Base-by-base conservation (phyloP, 768 basidiomycete species). In the Termitomyces sp. region DNA sequence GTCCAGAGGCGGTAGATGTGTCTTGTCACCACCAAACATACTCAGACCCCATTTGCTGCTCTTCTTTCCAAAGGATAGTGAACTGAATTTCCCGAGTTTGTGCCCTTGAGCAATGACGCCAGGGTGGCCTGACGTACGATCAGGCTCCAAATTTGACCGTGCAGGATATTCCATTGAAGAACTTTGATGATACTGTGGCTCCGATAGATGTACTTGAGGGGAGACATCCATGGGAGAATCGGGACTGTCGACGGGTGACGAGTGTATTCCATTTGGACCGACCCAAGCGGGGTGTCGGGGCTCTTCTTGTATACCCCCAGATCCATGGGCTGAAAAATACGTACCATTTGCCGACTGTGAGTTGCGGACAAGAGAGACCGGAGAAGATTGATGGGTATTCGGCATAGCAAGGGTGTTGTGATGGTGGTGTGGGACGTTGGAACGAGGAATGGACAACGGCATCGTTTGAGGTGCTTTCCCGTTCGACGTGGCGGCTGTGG, bases 21-120 rank as follows among this genome's bases (percentile, higher is more conserved):
- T 78, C 68, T 91, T 91, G 69, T 92, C 90, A 45, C 83, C 80
- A 35, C 90, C 88, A 73, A 93, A 92, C 80, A 91, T 87, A 39
- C 76, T 73, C 53, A 91, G 78, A 40, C 82, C 80, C 85, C 88
- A 89, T 73, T 82, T 86, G 66, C 80, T 79, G 63, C 77, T 78
- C 74, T 91, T 91, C 80, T 88, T 92, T 64, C 81, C 82, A 68
- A 91, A 85, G 39, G 83, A 78, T 63, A 90, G 78, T 51, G 79
- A 76, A 53, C 83, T 77, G 24, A 87, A 74, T 71, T 86, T 89
- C 66, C 82, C 78, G 58, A 85, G 75, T 67, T 84, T 87, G 72
- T 79, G 78, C 63, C 75, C 76, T 38, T 82, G 78, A 11, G 80
- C 79, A 36, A 74, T 66, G 28, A 70, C 65, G 55, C 78, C 78